Evolutionary conservation across 352 stramenopile genomes (phyloP), one percentile per base, ranked within the genome.

Genomic region (Phytopythium delawarense): DNA sequence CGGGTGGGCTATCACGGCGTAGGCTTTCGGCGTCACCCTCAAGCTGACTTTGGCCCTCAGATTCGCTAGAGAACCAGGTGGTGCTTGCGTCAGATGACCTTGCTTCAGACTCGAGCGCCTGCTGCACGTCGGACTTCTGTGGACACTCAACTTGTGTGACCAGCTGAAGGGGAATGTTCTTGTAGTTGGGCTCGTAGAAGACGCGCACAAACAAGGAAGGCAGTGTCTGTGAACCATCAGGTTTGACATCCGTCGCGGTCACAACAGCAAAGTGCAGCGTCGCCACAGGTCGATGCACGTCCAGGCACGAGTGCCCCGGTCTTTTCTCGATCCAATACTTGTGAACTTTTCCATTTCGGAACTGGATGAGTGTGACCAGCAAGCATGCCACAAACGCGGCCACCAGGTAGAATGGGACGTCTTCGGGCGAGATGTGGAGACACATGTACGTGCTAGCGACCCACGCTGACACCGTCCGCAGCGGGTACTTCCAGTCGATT

Each of bases 111-210:
- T 25, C n/a, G 4, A 16, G 45, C 30, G 45, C 2, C 6, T 8
- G 23, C 39, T 45, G 35, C 35, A 50, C 7, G 9, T 52, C n/a
- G 7, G 34, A 56, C 44, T 64, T 64, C 9, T 52, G 46, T 21
- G 63, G 68, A 32, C 62, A 72, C 42, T 74, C 66, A 2, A 69
- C 72, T 49, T 70, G 62, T 2, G 71, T 68, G 48, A 79, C 58
- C 21, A 76, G 58, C 9, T 65, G 69, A 23, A 69, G 64, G 25
- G 71, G 69, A 20, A 79, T 63, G 7, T 71, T 66, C 44, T 79
- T 79, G 63, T 69, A 79, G 37, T 76, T 70, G 4, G 71, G 69
- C 62, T 79, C 71, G 46, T 79, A 79, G 40, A 62, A 74, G 16
- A 79, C 57, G 7, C 65, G 61, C 8, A 79, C 71, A 28, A 67